Percentiles rank a stretch among this genome's conserved stretches.
Evolutionary conservation across 2,329 filamentous ascomycete genomes (phyloP).

Genomic region (Shiraia sp.): DNA sequence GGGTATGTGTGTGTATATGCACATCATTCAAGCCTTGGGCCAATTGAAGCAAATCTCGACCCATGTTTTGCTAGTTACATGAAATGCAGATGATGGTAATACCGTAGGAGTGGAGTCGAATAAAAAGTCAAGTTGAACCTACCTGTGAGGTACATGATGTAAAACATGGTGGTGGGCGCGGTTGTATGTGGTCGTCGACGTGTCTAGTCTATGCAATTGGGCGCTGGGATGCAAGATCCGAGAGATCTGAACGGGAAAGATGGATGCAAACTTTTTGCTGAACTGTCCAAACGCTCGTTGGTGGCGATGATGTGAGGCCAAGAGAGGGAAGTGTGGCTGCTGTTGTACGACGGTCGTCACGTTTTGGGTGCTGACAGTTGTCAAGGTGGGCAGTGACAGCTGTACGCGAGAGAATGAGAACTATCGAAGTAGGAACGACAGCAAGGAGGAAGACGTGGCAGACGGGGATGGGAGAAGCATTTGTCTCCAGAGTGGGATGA

Average conservation of each 20-base stretch:
- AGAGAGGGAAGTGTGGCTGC: conserved; percentile 40
- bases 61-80: conserved; percentile 6
- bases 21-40: no score
- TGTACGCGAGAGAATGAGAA: conserved; percentile 34
- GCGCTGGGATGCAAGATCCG: conserved; percentile 28
- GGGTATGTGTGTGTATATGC: no score
- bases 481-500: conserved; percentile 45
- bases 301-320: conserved; percentile 34
- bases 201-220: conserved; percentile 26
- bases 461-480: conserved; percentile 39
- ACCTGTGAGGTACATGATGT: conserved; percentile 51
- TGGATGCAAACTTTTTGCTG: conserved; percentile 28
- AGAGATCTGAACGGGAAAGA: conserved; percentile 26
- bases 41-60: not conserved
- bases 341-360: conserved; percentile 41
- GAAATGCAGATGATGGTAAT: not conserved
- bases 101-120: not conserved
- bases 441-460: conserved; percentile 43
- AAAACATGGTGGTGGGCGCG: conserved; percentile 46
- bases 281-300: conserved; percentile 40
- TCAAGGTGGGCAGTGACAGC: conserved; percentile 43
- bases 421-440: conserved; percentile 37
- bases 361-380: conserved; percentile 38
- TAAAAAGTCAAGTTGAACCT: conserved; percentile 24
- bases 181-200: conserved; percentile 17